These are phyloP conservation scores for Lichtheimia ornata DNA, from an alignment of 371 early-diverging fungal genomes.

Conservation along the genomic window DNA sequence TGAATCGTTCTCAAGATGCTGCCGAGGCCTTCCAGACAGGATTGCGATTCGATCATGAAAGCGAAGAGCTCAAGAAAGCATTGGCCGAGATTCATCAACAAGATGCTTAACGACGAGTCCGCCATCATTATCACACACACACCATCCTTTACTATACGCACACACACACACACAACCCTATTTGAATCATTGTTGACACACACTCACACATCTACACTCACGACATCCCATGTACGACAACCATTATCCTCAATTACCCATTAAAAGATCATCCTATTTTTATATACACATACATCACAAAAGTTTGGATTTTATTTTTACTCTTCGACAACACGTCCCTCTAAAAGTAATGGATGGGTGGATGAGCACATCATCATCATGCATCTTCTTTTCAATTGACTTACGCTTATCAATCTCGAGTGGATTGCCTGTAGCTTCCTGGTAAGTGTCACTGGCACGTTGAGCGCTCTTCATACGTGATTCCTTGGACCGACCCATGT, in stretches of 20 bases:
- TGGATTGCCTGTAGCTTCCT: not conserved
- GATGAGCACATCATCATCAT: no score
- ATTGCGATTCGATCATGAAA: conserved; percentile 68
- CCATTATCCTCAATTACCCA: no score
- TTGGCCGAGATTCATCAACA: conserved; percentile 18
- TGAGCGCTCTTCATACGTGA: not conserved
- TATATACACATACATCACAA: not conserved
- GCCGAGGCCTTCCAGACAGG: conserved; percentile 70
- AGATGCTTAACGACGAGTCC: conserved; percentile 2
- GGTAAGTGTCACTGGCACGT: not conserved
- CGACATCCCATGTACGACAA: no score
- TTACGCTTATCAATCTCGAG: conserved; percentile 1
- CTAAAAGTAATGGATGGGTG: not conserved
- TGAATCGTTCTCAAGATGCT: conserved; percentile 68
- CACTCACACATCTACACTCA: no score
- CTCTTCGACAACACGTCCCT: not conserved
- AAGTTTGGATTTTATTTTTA: not conserved
- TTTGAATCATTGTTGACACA: no score
- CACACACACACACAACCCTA: no score
- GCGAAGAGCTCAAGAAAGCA: conserved; percentile 59
- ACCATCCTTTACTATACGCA: no score
- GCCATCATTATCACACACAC: no score
- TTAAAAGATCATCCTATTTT: not conserved
- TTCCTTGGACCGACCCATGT: not conserved
- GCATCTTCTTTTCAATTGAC: not conserved